Conservation (phyloP, 495 filamentous ascomycete species). For the Rhizodiscina lignyota region DNA sequence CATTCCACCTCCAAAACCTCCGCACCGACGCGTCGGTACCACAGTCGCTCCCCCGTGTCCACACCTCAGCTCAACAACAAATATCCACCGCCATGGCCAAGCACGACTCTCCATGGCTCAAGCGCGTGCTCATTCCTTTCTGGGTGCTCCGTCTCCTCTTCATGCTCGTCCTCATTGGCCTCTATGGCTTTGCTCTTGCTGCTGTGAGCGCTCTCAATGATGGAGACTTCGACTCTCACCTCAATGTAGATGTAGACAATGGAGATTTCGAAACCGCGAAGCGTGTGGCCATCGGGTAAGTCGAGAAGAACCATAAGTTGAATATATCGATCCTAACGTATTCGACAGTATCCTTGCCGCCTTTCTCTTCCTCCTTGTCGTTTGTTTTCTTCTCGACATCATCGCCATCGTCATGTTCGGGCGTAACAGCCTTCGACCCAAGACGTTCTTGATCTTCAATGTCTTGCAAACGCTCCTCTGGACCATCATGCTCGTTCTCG, state of each 20-base stretch:
- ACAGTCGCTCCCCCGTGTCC: too few relatives aligned
- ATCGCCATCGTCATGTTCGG: constrained; percentile 11
- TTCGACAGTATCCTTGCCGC: constrained; percentile 7
- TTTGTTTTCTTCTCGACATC: constrained; percentile 13
- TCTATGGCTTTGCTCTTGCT: constrained; percentile 6
- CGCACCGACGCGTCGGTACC: too few relatives aligned
- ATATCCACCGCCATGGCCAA: background rate
- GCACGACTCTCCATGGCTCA: constrained; percentile 10
- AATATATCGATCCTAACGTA: too few relatives aligned
- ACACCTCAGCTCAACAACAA: background rate
- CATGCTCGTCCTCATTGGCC: constrained; percentile 11
- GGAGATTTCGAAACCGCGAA: background rate
- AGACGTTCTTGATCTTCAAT: constrained; percentile 13
- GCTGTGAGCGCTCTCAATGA: background rate
- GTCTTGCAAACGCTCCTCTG: constrained; percentile 11
- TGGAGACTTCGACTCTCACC: background rate
- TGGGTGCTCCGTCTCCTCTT: constrained; percentile 10
- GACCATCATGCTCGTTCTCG: constrained; percentile 8
- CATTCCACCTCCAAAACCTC: too few relatives aligned
- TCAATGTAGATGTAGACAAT: constrained; percentile 3
- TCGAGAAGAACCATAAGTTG: background rate
- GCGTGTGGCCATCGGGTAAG: background rate
- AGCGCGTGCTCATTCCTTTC: constrained; percentile 15
- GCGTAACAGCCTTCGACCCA: constrained; percentile 8
- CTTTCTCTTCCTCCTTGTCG: constrained; percentile 12